Evolutionary conservation across 768 basidiomycete genomes (phyloP).

Genomic region (Kondoa subrosea): DNA sequence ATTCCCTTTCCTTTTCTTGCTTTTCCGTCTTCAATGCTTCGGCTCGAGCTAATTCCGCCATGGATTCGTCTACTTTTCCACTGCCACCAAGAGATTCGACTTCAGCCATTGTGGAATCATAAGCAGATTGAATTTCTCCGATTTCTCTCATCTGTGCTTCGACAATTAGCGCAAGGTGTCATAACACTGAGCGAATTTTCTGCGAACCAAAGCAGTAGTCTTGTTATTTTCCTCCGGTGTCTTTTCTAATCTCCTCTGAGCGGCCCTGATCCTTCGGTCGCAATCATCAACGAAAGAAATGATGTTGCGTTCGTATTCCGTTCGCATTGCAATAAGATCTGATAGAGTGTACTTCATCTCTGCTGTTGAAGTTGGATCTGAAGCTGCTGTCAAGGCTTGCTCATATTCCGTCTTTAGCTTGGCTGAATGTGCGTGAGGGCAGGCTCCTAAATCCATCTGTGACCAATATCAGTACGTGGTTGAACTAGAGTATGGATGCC

Average conservation of each 20-base stretch:
- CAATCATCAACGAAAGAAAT: conserved; percentile 95
- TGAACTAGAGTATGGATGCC: conserved; percentile 28
- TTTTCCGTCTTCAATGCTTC: conserved; percentile 95
- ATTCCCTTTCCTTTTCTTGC: conserved; percentile 86
- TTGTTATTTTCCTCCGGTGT: conserved; percentile 99
- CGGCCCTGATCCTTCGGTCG: conserved; percentile 82
- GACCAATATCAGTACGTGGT: not conserved
- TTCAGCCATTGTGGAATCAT: conserved; percentile 96
- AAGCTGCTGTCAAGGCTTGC: conserved; percentile 37
- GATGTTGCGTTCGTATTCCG: conserved; percentile 89
- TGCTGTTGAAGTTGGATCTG: conserved; percentile 3
- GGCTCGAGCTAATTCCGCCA: conserved; percentile 92
- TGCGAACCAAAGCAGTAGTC: conserved; percentile 74
- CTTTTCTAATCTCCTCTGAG: conserved; percentile 90
- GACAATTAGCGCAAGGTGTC: not conserved
- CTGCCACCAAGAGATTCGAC: conserved; percentile 78
- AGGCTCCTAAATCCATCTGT: conserved; percentile 96
- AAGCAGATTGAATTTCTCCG: conserved; percentile 95
- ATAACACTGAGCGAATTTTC: not conserved
- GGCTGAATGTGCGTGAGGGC: conserved; percentile 90
- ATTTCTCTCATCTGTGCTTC: conserved; percentile 79
- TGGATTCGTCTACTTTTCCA: conserved; percentile 97
- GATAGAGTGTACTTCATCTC: conserved; percentile 8
- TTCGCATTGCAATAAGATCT: conserved; percentile 12
- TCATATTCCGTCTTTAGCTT: conserved; percentile 79